These are phyloP conservation scores for Xylaria nigripes DNA, from an alignment of 495 filamentous ascomycete genomes.

Conservation along the genomic window DNA sequence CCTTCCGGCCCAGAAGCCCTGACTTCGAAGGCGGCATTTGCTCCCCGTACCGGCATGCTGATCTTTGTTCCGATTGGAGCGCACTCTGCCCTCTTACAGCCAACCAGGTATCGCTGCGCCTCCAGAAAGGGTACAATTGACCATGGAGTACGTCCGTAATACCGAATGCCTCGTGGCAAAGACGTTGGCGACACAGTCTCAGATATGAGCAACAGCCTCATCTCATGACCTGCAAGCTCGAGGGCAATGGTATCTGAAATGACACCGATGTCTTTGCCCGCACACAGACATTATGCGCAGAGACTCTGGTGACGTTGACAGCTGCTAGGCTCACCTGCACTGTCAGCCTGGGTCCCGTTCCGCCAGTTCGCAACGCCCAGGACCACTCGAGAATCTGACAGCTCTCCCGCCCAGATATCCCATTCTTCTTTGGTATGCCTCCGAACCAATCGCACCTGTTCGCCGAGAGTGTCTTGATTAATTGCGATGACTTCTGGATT, in stretches of 20 bases:
- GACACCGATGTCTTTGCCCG: constrained; percentile 14
- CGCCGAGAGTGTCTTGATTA: constrained; percentile 46
- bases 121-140: no score
- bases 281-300: constrained; percentile 40
- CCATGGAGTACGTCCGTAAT: no score
- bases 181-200: constrained; percentile 25
- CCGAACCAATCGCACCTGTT: constrained; percentile 29
- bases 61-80: constrained; percentile 38
- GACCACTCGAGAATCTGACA: constrained; percentile 33
- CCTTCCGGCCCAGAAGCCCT: constrained; percentile 13
- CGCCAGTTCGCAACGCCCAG: constrained; percentile 41
- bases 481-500: constrained; percentile 46
- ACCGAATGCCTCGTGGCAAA: constrained; percentile 24
- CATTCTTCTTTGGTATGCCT: constrained; percentile 33
- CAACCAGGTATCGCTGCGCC: no score
- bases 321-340: constrained; percentile 35
- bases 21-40: constrained; percentile 18
- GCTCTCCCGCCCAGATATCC: constrained; percentile 43
- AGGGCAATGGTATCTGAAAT: constrained; percentile 35
- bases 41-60: constrained; percentile 19
- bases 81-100: no score
- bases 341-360: constrained; percentile 25
- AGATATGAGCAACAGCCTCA: constrained; percentile 35
- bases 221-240: constrained; percentile 34
- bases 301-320: constrained; percentile 34